Base-by-base conservation (phyloP, 495 filamentous ascomycete genomes). In the Talaromyces liani region DNA sequence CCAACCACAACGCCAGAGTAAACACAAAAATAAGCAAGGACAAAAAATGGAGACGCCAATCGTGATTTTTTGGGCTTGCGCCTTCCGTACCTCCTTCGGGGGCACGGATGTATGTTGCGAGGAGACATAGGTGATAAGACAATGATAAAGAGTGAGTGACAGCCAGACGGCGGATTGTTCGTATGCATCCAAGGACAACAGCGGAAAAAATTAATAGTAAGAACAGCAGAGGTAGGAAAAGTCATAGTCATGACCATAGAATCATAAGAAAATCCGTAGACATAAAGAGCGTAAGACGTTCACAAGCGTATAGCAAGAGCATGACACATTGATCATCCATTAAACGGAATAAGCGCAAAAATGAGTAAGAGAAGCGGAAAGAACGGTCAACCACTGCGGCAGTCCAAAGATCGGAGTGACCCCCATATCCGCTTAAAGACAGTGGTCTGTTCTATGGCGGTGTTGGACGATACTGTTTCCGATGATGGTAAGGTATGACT, bases 371-470 rank as follows among this genome's bases (percentile, higher is more conserved):
- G 14, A 29, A 22, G 25, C 27, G 6, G 10, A 24, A 39, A 55
- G 1, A 34, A 20, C 14, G 27, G 27, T 63, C 49, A 45, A 27
- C 70, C 65, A 14, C 63, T 64, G 53, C 70, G 67, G 45, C 72
- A 74, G 24, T 67, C 64, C 4, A 74, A 65, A 12, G 71, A 67
- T 14, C 70, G 67, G 61, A 74, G 57, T 1, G 69, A 71, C 16
- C 70, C 69, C 72, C 72, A 74, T 9, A 74, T 59, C 16, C 72
- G 68, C 64, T 71, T 72, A 58, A 69, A 70, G 8, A 75, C 58
- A 9, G 68, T 68, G 6, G 66, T 65, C 3, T 68, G 69, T 3
- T 65, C 54, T 18, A 69, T 61, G n/a, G 69, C 41, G 31, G 53
- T 53, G 10, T 58, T 22, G 14, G 39, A 36, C 39, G 56, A 58